Evolutionary conservation across 2,329 filamentous ascomycete species (phyloP).

Genomic region (Talaromyces funiculosus): DNA sequence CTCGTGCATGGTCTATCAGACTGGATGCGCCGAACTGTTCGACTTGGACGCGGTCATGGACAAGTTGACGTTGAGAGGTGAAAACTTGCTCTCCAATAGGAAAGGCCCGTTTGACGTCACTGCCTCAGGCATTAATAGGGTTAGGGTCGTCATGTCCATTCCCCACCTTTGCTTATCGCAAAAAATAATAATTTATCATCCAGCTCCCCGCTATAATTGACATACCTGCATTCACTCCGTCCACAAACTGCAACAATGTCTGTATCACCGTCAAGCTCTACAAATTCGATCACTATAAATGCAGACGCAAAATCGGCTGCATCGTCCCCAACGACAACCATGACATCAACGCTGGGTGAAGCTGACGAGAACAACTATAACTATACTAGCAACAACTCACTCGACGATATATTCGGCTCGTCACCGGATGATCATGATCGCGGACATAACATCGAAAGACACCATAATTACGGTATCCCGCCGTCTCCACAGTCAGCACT

Average conservation of each 20-base stretch:
- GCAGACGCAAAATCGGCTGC: not conserved
- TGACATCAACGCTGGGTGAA: constrained; percentile 16
- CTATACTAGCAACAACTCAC: constrained; percentile 23
- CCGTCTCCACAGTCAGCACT: constrained; percentile 1
- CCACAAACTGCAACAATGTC: constrained; percentile 1
- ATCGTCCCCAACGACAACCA: constrained; percentile 9
- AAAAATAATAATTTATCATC: constrained; percentile 5
- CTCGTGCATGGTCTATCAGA: not conserved
- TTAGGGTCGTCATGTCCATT: not conserved
- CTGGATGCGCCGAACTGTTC: not conserved
- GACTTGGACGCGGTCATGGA: not conserved
- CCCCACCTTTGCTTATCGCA: not conserved
- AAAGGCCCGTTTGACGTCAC: not conserved
- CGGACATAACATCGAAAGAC: not conserved
- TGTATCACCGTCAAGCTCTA: constrained; percentile 12
- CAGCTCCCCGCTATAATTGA: not conserved
- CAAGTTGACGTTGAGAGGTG: not conserved
- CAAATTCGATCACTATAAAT: not conserved
- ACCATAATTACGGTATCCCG: not conserved
- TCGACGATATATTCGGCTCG: constrained; percentile 41
- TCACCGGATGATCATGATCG: constrained; percentile 22
- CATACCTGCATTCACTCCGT: not conserved
- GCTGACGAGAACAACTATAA: constrained; percentile 24
- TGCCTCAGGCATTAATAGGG: not conserved
- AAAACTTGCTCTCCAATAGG: no score